Base-by-base conservation (phyloP, 176 grass and related monocot species). In the Neostapfia colusana region DNA sequence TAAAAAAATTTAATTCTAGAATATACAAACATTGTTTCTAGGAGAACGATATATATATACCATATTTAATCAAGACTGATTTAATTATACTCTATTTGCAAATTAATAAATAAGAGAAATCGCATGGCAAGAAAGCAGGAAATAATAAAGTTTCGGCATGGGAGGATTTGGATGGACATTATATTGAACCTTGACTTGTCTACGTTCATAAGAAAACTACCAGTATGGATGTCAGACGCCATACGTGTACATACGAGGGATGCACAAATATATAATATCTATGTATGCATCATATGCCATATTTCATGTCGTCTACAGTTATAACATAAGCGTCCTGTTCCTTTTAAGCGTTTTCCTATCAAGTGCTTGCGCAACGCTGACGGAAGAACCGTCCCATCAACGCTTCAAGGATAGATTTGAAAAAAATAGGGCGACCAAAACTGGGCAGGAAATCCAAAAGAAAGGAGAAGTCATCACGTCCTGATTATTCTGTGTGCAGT, bases 281-380 rank as follows among this genome's bases (percentile, higher is more conserved):
- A 24, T 68, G 35, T 41, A 67, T 57, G 74, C 42, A 43, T 14
- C 75, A 26, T 27, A 46, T 83, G 79, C 69, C 51, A 83, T 88
- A 88, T 88, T 88, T 88, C 80, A 83, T 88, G 80, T 79, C 80
- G 69, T 83, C 80, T 83, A 87, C 79, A 83, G 74, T 83, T 53
- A 61, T 68, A 83, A 68, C 85, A 83, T 79, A 53, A 74, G 74
- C 43, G 31, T 17, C 14, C 16, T 88, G 69, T 68, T 73, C 69
- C 61, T 51, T 49, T 78, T 83, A 42, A 36, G 68, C 63, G 79
- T 61, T 88, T 88, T 79, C 80, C 74, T 69, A 79, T 63, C 53
- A 68, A 68, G 61, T 37, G 62, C 54, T 69, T 69, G 75, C 83
- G 80, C 85, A 83, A 79, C 75, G 26, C 60, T 56, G 60, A 67